Evolutionary conservation across 1,139 yeast genomes (phyloP).

Genomic region (Yamadazyma sp.): DNA sequence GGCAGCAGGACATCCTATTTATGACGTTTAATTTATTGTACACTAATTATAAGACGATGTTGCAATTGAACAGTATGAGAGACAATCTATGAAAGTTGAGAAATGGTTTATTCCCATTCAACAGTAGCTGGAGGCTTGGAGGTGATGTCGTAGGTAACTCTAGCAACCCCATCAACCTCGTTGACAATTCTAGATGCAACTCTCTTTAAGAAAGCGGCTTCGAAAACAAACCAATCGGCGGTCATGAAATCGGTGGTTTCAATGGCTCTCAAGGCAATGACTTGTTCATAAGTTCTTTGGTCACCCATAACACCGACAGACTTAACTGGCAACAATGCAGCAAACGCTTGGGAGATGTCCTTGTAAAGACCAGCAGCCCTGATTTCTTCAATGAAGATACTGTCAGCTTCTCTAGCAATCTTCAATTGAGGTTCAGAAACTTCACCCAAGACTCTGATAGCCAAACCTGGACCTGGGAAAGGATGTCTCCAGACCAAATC

Average conservation of each 20-base stretch:
- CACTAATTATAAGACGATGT: conserved; percentile 6
- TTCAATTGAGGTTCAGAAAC: conserved; percentile 89
- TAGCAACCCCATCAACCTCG: conserved; percentile 98
- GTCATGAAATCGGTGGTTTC: conserved; percentile 99
- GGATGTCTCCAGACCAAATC: conserved; percentile 99
- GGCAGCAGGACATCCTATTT: background rate
- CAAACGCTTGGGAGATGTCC: conserved; percentile 96
- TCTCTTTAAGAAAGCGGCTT: conserved; percentile 84
- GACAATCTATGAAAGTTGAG: background rate
- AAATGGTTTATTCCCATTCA: conserved; percentile 95
- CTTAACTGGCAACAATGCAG: conserved; percentile 93
- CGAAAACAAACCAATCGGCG: conserved; percentile 98
- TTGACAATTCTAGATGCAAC: conserved; percentile 96
- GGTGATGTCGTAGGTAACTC: conserved; percentile 97
- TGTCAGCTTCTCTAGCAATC: conserved; percentile 97
- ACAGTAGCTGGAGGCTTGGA: conserved; percentile 99
- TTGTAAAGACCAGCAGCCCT: conserved; percentile 89
- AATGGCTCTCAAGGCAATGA: conserved; percentile 96
- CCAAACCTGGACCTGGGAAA: conserved; percentile 99
- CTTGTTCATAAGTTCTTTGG: conserved; percentile 98
- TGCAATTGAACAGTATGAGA: background rate
- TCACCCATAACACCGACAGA: conserved; percentile 99
- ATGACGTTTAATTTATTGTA: conserved; percentile 8
- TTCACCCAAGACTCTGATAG: conserved; percentile 96
- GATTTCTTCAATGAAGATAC: conserved; percentile 93